These are phyloP conservation scores for Hansenula lynferdii DNA, from an alignment of 1,139 yeast genomes.

Conservation along the genomic window DNA sequence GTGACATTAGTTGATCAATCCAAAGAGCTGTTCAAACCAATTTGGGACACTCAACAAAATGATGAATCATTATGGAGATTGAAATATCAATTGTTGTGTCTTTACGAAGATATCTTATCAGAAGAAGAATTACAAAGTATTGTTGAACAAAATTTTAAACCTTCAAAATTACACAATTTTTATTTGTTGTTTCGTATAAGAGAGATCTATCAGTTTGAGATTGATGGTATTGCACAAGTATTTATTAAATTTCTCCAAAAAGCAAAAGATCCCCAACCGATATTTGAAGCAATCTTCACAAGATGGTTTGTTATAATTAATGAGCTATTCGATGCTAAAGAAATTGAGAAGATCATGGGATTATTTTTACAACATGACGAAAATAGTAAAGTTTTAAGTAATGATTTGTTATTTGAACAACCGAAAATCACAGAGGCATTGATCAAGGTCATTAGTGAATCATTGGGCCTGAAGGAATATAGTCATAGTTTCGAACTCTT, in stretches of 20 bases:
- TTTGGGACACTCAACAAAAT: slow-evolving; percentile 19
- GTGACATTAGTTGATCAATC: slow-evolving; percentile 3
- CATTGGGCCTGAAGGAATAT: slow-evolving; percentile 4
- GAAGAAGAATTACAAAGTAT: slow-evolving; percentile 16
- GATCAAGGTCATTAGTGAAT: slow-evolving; percentile 14
- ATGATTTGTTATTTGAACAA: slow-evolving; percentile 40
- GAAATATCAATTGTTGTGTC: slow-evolving; percentile 41
- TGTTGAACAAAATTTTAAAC: slow-evolving; percentile 1
- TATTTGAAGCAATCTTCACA: slow-evolving; percentile 30
- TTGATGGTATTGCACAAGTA: slow-evolving; percentile 14
- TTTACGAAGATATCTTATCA: slow-evolving; percentile 39
- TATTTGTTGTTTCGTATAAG: slow-evolving; percentile 42
- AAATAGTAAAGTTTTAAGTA: slow-evolving; percentile 15
- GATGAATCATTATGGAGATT: slow-evolving; percentile 38
- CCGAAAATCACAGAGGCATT: slow-evolving; percentile 26
- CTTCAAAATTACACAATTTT: slow-evolving; percentile 25
- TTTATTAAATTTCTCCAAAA: slow-evolving; percentile 28
- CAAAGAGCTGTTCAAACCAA: slow-evolving; percentile 4
- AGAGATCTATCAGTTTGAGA: slow-evolving; percentile 35
- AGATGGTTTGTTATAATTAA: slow-evolving; percentile 57
- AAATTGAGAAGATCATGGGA: slow-evolving; percentile 15
- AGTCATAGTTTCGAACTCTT: slow-evolving; percentile 13
- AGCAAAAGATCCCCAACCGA: slow-evolving; percentile 6
- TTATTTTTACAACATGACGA: slow-evolving; percentile 16
- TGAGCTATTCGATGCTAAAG: slow-evolving; percentile 23